Conservation (phyloP, 2,329 filamentous ascomycete genomes). For the Ophiostoma tasmaniense region DNA sequence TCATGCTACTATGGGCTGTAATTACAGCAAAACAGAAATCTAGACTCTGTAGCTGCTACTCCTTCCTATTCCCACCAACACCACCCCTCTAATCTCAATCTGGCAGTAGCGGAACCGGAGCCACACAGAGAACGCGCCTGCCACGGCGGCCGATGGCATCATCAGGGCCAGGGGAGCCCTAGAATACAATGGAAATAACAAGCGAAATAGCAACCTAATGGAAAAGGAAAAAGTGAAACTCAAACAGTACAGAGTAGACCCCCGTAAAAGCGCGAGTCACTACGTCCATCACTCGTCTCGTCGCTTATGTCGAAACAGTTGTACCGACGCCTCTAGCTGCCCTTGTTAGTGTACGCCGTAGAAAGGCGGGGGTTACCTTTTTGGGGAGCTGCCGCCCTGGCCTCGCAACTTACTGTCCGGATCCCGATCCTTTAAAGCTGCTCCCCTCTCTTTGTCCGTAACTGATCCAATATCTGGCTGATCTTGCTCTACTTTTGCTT, state of each 20-base stretch:
- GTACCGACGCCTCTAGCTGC: neutral
- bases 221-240: neutral
- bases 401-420: neutral
- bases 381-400: neutral
- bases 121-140: neutral
- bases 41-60: neutral
- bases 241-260: neutral
- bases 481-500: neutral
- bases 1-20: too few species aligned
- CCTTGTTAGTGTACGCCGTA: neutral
- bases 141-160: neutral
- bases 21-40: too few species aligned
- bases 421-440: neutral
- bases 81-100: neutral
- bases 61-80: neutral
- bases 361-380: constrained; percentile 1
- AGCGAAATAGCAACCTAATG: neutral
- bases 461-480: neutral
- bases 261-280: neutral
- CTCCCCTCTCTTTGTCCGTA: neutral
- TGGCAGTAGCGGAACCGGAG: constrained; percentile 1
- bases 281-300: neutral
- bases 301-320: neutral
- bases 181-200: neutral
- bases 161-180: neutral